Evolutionary conservation across 495 filamentous ascomycete genomes (phyloP), one percentile per base, ranked within the genome.

Genomic region (Neurospora sp.): DNA sequence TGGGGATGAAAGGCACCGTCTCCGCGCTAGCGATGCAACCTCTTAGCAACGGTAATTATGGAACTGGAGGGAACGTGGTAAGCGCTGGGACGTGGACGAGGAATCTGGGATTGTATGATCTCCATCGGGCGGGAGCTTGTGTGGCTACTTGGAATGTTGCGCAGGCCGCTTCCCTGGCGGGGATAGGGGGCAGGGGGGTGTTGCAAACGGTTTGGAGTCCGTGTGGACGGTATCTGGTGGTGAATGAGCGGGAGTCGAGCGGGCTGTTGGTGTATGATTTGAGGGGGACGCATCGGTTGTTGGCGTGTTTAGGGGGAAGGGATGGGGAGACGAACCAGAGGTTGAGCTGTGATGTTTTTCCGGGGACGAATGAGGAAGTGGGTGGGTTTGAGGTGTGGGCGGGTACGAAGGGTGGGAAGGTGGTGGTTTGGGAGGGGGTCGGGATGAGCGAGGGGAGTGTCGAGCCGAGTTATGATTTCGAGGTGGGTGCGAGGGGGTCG

Each of bases 61-160:
- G 18, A 2, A 8, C 10, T 1, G 72, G n/a, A 39, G 72, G 78
- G 4, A 84, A 84, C 12, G 83, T 97, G 3, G 82, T 98, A 4
- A 94, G 93, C 3, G 94, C 93, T 0, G 96, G 94, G 1, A 97
- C 94, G 2, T 92, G 92, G 80, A 91, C 90, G 7, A 81, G 95
- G 16, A 86, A 89, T 75, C 77, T 98, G 42, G 93, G 91, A 0
- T 81, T 98, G 4, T 97, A 97, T 78, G 93, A 90, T 74, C 81
- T 87, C 3, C 85, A 88, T 69, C 89, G 92, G 2, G 81, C 85
- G 4, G 93, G 91, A 0, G 87, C 89, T 12, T 86, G 87, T 66
- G 84, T 94, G 16, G 90, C 92, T 0, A 89, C 89, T 3, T 97
- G 93, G 83, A 82, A 82, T 16, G 76, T 89, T 31, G 79, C 80